Conservation (phyloP, 1,284 basidiomycete species). For the Cryptococcus maquisensis region DNA sequence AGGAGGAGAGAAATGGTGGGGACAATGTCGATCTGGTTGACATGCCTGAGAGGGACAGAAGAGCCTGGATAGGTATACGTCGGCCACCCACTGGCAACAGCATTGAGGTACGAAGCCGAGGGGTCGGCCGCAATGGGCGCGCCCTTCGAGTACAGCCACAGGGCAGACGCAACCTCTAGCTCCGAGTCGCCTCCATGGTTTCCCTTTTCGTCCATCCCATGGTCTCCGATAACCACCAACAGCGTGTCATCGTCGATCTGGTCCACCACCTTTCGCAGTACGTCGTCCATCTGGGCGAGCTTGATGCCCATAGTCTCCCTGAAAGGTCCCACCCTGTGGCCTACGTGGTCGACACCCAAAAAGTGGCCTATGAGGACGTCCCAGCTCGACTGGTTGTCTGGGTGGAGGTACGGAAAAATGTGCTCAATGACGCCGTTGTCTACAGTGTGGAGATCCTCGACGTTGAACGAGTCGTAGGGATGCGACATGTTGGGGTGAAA, state of each 20-base stretch:
- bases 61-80: constrained; percentile 62
- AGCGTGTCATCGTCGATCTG: constrained; percentile 73
- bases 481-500: constrained; percentile 63
- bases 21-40: constrained; percentile 93
- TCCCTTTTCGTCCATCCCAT: constrained; percentile 93
- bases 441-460: constrained; percentile 94
- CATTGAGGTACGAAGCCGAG: neutral
- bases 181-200: constrained; percentile 92
- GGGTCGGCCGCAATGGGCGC: constrained; percentile 28
- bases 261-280: constrained; percentile 66
- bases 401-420: constrained; percentile 73
- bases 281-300: constrained; percentile 78
- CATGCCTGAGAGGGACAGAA: constrained; percentile 57
- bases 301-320: constrained; percentile 83
- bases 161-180: constrained; percentile 76
- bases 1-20: constrained; percentile 87
- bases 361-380: constrained; percentile 89
- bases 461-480: constrained; percentile 95
- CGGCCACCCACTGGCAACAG: constrained; percentile 46
- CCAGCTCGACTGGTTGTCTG: constrained; percentile 54
- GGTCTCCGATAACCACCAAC: constrained; percentile 88
- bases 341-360: constrained; percentile 96
- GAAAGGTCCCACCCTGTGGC: constrained; percentile 87
- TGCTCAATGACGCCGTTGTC: constrained; percentile 82
- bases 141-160: constrained; percentile 84